Evolutionary conservation across 345 rosid genomes (phyloP).

Genomic region (Luvunga scandens): DNA sequence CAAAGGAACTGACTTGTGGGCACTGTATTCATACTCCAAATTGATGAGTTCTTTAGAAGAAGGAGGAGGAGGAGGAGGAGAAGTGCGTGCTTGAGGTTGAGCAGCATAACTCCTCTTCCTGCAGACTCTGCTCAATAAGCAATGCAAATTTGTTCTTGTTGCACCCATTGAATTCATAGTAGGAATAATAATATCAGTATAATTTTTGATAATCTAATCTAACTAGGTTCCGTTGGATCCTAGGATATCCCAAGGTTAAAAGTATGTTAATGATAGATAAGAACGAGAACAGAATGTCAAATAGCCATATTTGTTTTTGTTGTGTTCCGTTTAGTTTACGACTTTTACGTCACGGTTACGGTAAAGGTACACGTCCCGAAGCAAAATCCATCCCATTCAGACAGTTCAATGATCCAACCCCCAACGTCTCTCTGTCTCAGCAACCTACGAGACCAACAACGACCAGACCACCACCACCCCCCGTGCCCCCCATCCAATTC

Average conservation of each 20-base stretch:
- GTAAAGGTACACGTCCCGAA: neutral
- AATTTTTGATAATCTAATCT: too few relatives aligned
- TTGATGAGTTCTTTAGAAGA: slow-evolving; percentile 65
- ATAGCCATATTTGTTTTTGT: neutral
- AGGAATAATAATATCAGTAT: too few relatives aligned
- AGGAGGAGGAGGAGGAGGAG: slow-evolving; percentile 34
- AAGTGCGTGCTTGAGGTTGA: slow-evolving; percentile 38
- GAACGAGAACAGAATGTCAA: neutral
- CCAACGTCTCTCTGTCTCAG: too few relatives aligned
- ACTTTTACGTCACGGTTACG: neutral
- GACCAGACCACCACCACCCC: too few relatives aligned
- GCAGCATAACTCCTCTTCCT: slow-evolving; percentile 48
- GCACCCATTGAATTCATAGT: slow-evolving; percentile 29
- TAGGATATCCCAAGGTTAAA: neutral
- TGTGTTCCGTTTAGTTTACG: neutral
- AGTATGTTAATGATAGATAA: neutral
- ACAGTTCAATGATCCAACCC: neutral
- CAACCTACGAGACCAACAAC: too few relatives aligned
- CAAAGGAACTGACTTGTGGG: slow-evolving; percentile 71
- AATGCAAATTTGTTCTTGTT: slow-evolving; percentile 30
- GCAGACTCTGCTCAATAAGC: slow-evolving; percentile 20
- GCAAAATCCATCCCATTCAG: neutral
- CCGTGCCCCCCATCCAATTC: too few relatives aligned
- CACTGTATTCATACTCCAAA: slow-evolving; percentile 75
- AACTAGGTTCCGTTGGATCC: too few relatives aligned